phyloP scores from a whole-genome alignment of 2,329 filamentous ascomycete species.

The Penicillium hordei region DNA sequence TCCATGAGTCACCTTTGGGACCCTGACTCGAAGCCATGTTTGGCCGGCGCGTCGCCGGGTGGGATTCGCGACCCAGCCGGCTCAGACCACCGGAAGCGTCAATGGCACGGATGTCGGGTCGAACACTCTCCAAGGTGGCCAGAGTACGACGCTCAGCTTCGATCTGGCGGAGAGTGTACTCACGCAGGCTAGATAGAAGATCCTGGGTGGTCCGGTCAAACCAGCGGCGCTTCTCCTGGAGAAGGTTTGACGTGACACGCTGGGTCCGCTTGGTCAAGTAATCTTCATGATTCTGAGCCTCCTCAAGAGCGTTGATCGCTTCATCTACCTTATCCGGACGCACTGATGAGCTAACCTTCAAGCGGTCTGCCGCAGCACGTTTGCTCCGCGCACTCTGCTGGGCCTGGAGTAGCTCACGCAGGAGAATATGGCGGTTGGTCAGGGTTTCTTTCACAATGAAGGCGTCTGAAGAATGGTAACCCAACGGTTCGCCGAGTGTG shows the following conservation, averaged over 20 bases:
- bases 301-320: slow-evolving; percentile 85
- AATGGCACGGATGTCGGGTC: slow-evolving; percentile 89
- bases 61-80: slow-evolving; percentile 81
- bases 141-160: slow-evolving; percentile 91
- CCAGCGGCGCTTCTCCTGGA: slow-evolving; percentile 88
- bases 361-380: slow-evolving; percentile 79
- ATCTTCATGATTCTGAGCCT: slow-evolving; percentile 77
- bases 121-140: slow-evolving; percentile 87
- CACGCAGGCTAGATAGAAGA: slow-evolving; percentile 76
- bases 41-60: slow-evolving; percentile 70
- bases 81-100: slow-evolving; percentile 88
- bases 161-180: slow-evolving; percentile 92
- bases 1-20: slow-evolving; percentile 98
- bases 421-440: slow-evolving; percentile 94
- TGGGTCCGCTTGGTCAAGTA: slow-evolving; percentile 83
- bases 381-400: slow-evolving; percentile 82
- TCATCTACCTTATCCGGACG: slow-evolving; percentile 96
- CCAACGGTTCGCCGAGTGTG: slow-evolving; percentile 87
- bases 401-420: slow-evolving; percentile 88
- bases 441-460: slow-evolving; percentile 98
- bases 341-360: slow-evolving; percentile 83
- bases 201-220: slow-evolving; percentile 84
- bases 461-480: slow-evolving; percentile 91
- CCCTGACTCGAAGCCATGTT: slow-evolving; percentile 87
- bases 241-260: slow-evolving; percentile 82